Conservation (phyloP, 2,329 filamentous ascomycete species). For the Trichoderma sp. region DNA sequence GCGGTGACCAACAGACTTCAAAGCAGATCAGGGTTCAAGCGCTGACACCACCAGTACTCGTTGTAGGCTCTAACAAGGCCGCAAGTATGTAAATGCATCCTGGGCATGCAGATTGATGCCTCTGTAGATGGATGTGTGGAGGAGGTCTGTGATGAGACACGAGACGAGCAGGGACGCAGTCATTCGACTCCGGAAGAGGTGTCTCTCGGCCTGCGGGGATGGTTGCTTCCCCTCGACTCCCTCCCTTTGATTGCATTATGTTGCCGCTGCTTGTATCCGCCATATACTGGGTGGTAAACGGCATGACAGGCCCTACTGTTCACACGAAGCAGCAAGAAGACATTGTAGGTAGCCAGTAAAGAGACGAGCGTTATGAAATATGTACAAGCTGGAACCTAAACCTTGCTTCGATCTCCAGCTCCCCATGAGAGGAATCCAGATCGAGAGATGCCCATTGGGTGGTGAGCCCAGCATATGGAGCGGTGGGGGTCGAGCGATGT, state of each 20-base stretch:
- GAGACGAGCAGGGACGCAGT: too few species aligned
- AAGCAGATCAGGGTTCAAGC: too few species aligned
- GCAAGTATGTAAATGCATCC: background rate
- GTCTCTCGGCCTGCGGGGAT: too few species aligned
- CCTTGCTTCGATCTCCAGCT: background rate
- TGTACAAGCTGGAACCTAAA: background rate
- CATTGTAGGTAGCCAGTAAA: background rate
- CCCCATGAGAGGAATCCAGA: constrained; percentile 4
- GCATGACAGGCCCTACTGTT: background rate
- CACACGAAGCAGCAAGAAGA: too few species aligned
- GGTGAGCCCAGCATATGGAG: background rate
- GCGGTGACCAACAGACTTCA: too few species aligned
- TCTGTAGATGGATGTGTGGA: background rate
- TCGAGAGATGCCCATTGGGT: constrained; percentile 13
- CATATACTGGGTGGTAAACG: background rate
- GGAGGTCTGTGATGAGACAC: background rate
- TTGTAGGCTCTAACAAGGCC: background rate
- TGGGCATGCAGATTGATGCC: background rate
- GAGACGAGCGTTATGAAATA: background rate
- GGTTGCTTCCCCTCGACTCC: too few species aligned
- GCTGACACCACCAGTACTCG: too few species aligned
- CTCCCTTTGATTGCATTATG: too few species aligned
- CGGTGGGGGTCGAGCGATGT: background rate
- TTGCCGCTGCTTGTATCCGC: too few species aligned
- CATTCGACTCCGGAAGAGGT: background rate